Base-by-base conservation (phyloP, 345 rosid species). In the Aurinia saxatilis region DNA sequence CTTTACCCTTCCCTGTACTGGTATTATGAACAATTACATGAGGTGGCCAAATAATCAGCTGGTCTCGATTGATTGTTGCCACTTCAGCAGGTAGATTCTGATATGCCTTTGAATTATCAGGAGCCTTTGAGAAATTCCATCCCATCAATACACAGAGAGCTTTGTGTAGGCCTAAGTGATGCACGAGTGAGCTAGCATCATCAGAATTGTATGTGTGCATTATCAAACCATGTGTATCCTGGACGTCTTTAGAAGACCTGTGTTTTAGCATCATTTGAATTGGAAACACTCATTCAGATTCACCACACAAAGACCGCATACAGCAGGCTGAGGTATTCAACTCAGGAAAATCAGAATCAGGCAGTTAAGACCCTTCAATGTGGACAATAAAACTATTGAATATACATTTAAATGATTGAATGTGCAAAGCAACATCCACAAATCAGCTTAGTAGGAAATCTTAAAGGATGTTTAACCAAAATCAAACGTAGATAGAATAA, bases 1-100 rank as follows among this genome's bases (percentile, higher is more conserved):
- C 99, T 76, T 86, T 90, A 73, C 92, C 82, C 78, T 84, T 95
- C 63, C 98, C 99, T 33, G 95, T 90, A 66, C 82, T 63, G 27
- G 99, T 95, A 73, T 95, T 95, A 71, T 88, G 96, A 75, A 95
- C 75, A 64, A 95, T 82, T 74, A 95, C 91, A 76, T 75, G 57
- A 25, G 99, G 99, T 30, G 99, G 99, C 99, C 99, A 95, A 71
- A 95, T 60, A 75, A 90, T 83, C 73, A 90, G 76, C 81, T 90
- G 96, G 62, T 88, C 91, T 78, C 59, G 96, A 77, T 84, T 86
- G 64, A 80, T 77, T 45, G 87, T 79, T 76, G 87, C 95, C 76
- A 80, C 84, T 71, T 79, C 84, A 63, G 84, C 84, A 67, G 89
- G 82, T 73, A 90, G 76, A 60, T 81, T 76, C 76, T 78, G 90